Conservation (phyloP, 805 yeast species). For the Nakazawaea laoshanensis region DNA sequence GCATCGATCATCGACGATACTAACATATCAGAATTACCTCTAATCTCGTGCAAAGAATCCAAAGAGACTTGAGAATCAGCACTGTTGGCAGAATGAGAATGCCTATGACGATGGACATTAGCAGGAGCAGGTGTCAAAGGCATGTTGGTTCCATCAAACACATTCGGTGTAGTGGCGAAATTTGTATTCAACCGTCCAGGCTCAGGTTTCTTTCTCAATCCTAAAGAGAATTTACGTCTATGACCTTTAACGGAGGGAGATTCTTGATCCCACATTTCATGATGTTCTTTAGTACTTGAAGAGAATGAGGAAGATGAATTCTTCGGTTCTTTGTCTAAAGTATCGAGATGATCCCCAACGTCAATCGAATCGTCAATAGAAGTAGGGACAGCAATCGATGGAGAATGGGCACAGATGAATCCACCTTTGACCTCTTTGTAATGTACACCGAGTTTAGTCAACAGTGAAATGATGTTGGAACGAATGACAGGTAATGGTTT, state of each 20-base stretch:
- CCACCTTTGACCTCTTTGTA: slow-evolving; percentile 92
- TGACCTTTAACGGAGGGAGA: slow-evolving; percentile 30
- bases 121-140: slow-evolving; percentile 31
- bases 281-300: slow-evolving; percentile 22
- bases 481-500: slow-evolving; percentile 86
- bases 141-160: slow-evolving; percentile 19
- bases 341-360: neutral
- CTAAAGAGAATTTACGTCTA: slow-evolving; percentile 57
- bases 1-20: slow-evolving; percentile 53
- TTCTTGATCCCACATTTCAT: no score
- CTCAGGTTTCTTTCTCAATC: slow-evolving; percentile 42
- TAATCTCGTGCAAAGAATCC: slow-evolving; percentile 44
- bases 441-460: slow-evolving; percentile 68
- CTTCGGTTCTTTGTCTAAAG: slow-evolving; percentile 20
- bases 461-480: slow-evolving; percentile 69
- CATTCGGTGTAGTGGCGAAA: slow-evolving; percentile 49
- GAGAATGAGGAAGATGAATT: slow-evolving; percentile 17
- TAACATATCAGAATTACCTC: slow-evolving; percentile 52
- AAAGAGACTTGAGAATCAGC: slow-evolving; percentile 55
- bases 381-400: slow-evolving; percentile 27
- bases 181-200: slow-evolving; percentile 8
- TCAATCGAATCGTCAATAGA: slow-evolving; percentile 3
- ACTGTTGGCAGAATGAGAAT: slow-evolving; percentile 20
- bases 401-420: slow-evolving; percentile 70
- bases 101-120: slow-evolving; percentile 25